Conservation (phyloP, 225 moss, liverwort and hornwort genomes). For the Lunularia cruciata region DNA sequence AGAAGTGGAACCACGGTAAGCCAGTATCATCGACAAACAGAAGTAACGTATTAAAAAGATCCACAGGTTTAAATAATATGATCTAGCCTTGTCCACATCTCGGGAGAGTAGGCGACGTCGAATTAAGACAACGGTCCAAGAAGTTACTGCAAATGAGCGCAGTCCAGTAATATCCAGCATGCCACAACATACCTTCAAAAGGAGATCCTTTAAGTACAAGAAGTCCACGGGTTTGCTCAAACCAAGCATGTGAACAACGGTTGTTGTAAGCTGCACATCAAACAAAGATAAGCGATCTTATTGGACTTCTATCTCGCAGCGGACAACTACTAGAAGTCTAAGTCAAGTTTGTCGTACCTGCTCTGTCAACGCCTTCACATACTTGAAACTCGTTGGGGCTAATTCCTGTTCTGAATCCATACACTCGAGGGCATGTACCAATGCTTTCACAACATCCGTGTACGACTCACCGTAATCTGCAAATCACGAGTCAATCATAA, state of each 20-base stretch:
- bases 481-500: not conserved
- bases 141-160: too few relatives aligned
- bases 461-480: conserved; percentile 88
- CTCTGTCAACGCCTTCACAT: conserved; percentile 69
- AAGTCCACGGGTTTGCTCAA: conserved; percentile 38
- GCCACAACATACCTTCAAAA: conserved; percentile 44
- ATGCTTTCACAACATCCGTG: conserved; percentile 75
- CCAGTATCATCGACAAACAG: not conserved
- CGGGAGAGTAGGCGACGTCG: too few relatives aligned
- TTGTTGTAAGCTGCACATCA: conserved; percentile 35
- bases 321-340: not conserved
- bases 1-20: not conserved
- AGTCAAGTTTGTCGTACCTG: conserved; percentile 46
- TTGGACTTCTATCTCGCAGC: not conserved
- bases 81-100: too few relatives aligned
- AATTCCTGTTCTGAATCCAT: conserved; percentile 50
- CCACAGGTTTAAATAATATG: too few relatives aligned
- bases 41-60: not conserved
- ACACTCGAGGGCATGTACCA: conserved; percentile 72
- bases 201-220: conserved; percentile 37
- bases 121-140: too few relatives aligned
- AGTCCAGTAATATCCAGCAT: too few relatives aligned
- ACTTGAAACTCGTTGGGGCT: conserved; percentile 77
- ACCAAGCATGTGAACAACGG: conserved; percentile 45
- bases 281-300: too few relatives aligned